These are phyloP conservation scores for Amanita subjunquillea DNA, from an alignment of 768 basidiomycete genomes.

Conservation along the genomic window DNA sequence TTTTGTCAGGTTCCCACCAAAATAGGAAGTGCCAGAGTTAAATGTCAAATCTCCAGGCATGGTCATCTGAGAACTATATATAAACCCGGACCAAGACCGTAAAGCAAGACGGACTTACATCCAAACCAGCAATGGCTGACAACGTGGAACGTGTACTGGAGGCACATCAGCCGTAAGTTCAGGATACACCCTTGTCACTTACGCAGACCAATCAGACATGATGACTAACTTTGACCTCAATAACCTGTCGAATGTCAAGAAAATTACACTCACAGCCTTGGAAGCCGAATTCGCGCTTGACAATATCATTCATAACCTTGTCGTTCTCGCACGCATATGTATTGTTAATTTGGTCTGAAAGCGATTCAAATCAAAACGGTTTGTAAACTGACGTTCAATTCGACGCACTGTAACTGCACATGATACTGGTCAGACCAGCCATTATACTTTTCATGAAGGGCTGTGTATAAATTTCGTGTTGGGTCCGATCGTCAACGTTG, in stretches of 20 bases:
- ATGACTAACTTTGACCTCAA: constrained; percentile 27
- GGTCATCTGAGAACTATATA: constrained; percentile 38
- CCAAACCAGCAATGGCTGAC: constrained; percentile 48
- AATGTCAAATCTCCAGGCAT: constrained; percentile 57
- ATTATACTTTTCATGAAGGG: constrained; percentile 63
- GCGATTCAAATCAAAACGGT: not conserved
- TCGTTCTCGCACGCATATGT: constrained; percentile 72
- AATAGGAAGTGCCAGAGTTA: constrained; percentile 43
- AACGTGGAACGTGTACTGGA: constrained; percentile 45
- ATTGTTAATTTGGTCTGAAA: constrained; percentile 51
- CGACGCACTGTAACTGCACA: constrained; percentile 66
- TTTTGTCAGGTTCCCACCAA: constrained; percentile 56
- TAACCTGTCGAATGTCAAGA: not conserved
- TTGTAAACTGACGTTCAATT: not conserved
- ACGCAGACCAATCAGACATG: constrained; percentile 70
- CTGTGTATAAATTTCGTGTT: constrained; percentile 66
- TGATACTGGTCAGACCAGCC: constrained; percentile 64
- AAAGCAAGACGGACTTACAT: constrained; percentile 30
- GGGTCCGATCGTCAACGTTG: constrained; percentile 70
- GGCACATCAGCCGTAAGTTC: not conserved
- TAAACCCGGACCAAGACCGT: not conserved
- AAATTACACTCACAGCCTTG: constrained; percentile 47
- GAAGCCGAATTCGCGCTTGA: constrained; percentile 70
- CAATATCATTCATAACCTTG: constrained; percentile 59
- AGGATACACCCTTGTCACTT: constrained; percentile 9